These are phyloP conservation scores for Calonectria pseudoreteaudii DNA, from an alignment of 2,329 filamentous ascomycete genomes.

Conservation along the genomic window DNA sequence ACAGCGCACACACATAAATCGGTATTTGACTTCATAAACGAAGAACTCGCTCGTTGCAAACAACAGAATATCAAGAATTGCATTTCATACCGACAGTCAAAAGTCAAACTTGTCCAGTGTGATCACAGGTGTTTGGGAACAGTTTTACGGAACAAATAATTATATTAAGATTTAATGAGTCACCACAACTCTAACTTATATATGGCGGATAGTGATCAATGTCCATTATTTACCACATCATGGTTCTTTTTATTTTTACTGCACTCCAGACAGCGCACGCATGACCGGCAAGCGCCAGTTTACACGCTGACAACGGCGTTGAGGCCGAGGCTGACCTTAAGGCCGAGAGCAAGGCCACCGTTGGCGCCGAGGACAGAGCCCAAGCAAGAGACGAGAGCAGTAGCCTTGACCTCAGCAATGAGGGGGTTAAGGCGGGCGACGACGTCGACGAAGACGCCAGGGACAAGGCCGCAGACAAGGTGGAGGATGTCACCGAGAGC, in stretches of 20 bases:
- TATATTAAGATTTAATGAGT: background rate
- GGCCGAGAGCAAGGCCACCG: background rate
- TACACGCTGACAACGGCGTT: background rate
- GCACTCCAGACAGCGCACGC: background rate
- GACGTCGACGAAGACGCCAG: background rate
- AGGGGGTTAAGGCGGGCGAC: background rate
- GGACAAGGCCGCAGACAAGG: constrained; percentile 1
- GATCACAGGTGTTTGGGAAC: background rate
- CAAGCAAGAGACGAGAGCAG: background rate
- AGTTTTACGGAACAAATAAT: background rate
- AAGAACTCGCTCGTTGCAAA: too few relatives aligned
- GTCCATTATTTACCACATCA: background rate
- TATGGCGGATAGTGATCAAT: background rate
- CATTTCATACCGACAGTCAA: background rate
- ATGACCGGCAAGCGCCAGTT: background rate
- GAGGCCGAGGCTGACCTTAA: background rate
- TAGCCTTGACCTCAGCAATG: background rate
- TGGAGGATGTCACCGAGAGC: background rate
- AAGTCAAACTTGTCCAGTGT: background rate
- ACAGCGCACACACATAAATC: too few relatives aligned
- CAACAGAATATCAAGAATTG: too few relatives aligned
- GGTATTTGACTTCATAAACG: too few relatives aligned
- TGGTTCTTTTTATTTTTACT: background rate
- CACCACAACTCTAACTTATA: background rate
- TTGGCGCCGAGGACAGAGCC: background rate